phyloP scores from a whole-genome alignment of 2,329 filamentous ascomycete genomes.

The Epicoccum nigrum region DNA sequence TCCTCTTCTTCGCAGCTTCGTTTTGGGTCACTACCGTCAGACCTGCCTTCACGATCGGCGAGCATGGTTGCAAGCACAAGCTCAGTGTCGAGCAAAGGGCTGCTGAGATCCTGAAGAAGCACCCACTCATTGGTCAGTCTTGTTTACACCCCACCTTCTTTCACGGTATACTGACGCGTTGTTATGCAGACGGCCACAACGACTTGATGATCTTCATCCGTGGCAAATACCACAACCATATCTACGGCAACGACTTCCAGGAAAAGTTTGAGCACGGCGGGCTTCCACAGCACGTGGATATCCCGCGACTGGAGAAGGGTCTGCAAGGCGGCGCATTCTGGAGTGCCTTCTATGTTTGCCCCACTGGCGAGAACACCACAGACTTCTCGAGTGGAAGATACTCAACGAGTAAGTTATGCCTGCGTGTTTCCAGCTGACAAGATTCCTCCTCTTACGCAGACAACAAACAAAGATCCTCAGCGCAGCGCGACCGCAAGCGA shows the following conservation, averaged over 20 bases:
- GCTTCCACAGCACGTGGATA: slow-evolving; percentile 74
- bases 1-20: slow-evolving; percentile 15
- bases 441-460: too few species aligned
- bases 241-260: slow-evolving; percentile 75
- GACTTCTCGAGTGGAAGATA: slow-evolving; percentile 79
- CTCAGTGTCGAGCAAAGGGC: slow-evolving; percentile 42
- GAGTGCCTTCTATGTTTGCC: slow-evolving; percentile 84
- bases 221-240: slow-evolving; percentile 71
- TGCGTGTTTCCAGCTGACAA: background rate
- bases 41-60: slow-evolving; percentile 4
- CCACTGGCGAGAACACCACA: slow-evolving; percentile 62
- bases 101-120: slow-evolving; percentile 43
- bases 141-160: background rate
- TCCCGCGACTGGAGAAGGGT: slow-evolving; percentile 74
- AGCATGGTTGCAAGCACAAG: slow-evolving; percentile 6
- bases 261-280: slow-evolving; percentile 74
- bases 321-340: slow-evolving; percentile 87
- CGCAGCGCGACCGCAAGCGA: too few species aligned
- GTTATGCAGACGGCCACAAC: slow-evolving; percentile 77
- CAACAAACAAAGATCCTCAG: too few species aligned
- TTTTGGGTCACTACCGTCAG: slow-evolving; percentile 10
- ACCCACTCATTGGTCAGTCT: slow-evolving; percentile 50
- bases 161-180: slow-evolving; percentile 24
- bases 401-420: slow-evolving; percentile 60
- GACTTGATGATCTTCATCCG: slow-evolving; percentile 81